These are phyloP conservation scores for Aspergillus fumigatiaffinis DNA, from an alignment of 2,329 filamentous ascomycete species.

Conservation along the genomic window DNA sequence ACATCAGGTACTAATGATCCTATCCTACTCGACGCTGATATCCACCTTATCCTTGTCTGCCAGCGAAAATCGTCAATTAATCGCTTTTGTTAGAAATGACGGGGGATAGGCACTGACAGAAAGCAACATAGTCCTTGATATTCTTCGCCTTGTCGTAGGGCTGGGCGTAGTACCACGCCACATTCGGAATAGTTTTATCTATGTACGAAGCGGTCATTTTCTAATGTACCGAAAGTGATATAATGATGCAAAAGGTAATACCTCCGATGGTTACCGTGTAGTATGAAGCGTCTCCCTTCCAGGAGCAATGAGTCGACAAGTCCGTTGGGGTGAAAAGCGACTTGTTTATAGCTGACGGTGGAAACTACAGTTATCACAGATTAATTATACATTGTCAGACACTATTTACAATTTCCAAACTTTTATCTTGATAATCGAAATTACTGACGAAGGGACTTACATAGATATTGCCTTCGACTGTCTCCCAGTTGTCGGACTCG, in stretches of 20 bases:
- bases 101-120: constrained; percentile 44
- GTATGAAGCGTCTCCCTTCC: constrained; percentile 57
- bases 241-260: constrained; percentile 14
- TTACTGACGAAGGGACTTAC: constrained; percentile 18
- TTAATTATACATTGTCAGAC: background rate
- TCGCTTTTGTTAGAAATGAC: background rate
- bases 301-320: constrained; percentile 50
- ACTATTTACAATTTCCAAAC: background rate
- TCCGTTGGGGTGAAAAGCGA: constrained; percentile 44
- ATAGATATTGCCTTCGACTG: constrained; percentile 59
- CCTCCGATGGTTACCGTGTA: constrained; percentile 52
- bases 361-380: constrained; percentile 32
- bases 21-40: constrained; percentile 12
- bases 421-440: background rate
- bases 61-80: background rate
- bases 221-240: background rate
- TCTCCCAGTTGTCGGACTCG: constrained; percentile 49
- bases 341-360: constrained; percentile 43
- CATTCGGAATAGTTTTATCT: constrained; percentile 50
- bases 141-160: constrained; percentile 47
- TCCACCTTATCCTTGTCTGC: constrained; percentile 36
- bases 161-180: constrained; percentile 57
- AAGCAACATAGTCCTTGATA: constrained; percentile 56
- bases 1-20: background rate
- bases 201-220: background rate